Evolutionary conservation across 2,329 filamentous ascomycete genomes (phyloP).

Genomic region (Arthroderma sp.): DNA sequence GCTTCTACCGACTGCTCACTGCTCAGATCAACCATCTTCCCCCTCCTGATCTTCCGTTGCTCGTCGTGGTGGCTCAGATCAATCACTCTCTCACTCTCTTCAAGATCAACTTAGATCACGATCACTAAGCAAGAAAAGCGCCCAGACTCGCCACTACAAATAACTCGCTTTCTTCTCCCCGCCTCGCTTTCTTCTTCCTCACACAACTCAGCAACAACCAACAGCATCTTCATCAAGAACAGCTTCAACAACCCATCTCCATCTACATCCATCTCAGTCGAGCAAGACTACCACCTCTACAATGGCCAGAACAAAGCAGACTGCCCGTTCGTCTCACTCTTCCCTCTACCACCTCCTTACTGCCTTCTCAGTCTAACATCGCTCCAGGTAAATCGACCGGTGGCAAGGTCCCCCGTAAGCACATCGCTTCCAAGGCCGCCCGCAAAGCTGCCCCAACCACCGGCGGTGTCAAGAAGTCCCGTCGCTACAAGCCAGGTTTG

Average conservation of each 20-base stretch:
- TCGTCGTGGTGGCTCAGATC: slow-evolving; percentile 8
- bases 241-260: slow-evolving; percentile 19
- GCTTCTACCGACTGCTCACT: slow-evolving; percentile 3
- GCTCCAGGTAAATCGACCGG: slow-evolving; percentile 61
- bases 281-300: slow-evolving; percentile 16
- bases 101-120: neutral
- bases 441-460: slow-evolving; percentile 97
- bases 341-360: slow-evolving; percentile 19
- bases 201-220: slow-evolving; percentile 23
- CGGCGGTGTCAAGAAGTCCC: slow-evolving; percentile 93
- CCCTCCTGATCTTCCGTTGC: slow-evolving; percentile 9
- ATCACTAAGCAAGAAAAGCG: slow-evolving; percentile 12
- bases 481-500: slow-evolving; percentile 71
- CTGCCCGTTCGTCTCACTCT: slow-evolving; percentile 36
- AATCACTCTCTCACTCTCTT: slow-evolving; percentile 22
- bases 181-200: slow-evolving; percentile 15
- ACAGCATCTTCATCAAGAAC: slow-evolving; percentile 19
- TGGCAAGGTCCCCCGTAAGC: slow-evolving; percentile 73
- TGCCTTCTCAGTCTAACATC: too few species aligned
- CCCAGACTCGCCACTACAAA: slow-evolving; percentile 16
- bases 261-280: slow-evolving; percentile 22
- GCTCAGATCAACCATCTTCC: neutral
- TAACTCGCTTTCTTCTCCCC: slow-evolving; percentile 17
- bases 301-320: slow-evolving; percentile 44
- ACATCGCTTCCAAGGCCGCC: slow-evolving; percentile 97